These are phyloP conservation scores for Arthrobotrys sinensis DNA, from an alignment of 2,329 filamentous ascomycete genomes.

Conservation along the genomic window DNA sequence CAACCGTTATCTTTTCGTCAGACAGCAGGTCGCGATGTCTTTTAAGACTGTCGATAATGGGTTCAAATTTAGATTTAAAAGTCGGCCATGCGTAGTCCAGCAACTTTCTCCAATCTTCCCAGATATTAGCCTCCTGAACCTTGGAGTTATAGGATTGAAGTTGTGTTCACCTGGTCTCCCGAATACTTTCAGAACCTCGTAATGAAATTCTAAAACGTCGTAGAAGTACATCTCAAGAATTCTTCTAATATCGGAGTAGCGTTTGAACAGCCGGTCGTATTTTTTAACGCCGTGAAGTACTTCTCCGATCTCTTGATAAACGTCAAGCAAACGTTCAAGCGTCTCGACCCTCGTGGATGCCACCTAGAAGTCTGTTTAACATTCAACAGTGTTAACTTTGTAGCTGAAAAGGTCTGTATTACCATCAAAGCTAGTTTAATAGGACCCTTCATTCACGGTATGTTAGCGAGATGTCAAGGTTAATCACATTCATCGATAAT, in stretches of 20 bases:
- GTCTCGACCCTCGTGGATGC: conserved; percentile 53
- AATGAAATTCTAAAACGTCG: conserved; percentile 63
- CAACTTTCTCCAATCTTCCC: conserved; percentile 49
- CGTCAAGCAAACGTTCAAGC: conserved; percentile 62
- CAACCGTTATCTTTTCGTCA: conserved; percentile 58
- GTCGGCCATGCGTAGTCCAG: conserved; percentile 62
- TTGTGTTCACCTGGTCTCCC: conserved; percentile 37
- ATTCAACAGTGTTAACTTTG: not conserved
- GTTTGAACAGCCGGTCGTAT: conserved; percentile 60
- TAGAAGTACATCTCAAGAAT: conserved; percentile 62
- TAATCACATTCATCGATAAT: conserved; percentile 40
- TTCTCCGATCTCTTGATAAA: conserved; percentile 63
- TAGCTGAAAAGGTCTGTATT: not conserved
- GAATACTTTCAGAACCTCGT: conserved; percentile 61
- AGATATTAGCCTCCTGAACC: too few relatives aligned
- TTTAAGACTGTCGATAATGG: conserved; percentile 62
- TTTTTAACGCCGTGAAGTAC: conserved; percentile 61
- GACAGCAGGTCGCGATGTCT: conserved; percentile 60
- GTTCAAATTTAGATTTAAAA: conserved; percentile 58
- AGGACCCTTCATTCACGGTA: conserved; percentile 1
- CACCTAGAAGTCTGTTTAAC: conserved; percentile 5
- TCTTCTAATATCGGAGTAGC: conserved; percentile 37
- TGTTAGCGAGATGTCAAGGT: too few relatives aligned
- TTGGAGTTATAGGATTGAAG: too few relatives aligned
- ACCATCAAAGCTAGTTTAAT: conserved; percentile 30